phyloP scores from a whole-genome alignment of 176 grass and related monocot species.

The Aegilops speltoides region DNA sequence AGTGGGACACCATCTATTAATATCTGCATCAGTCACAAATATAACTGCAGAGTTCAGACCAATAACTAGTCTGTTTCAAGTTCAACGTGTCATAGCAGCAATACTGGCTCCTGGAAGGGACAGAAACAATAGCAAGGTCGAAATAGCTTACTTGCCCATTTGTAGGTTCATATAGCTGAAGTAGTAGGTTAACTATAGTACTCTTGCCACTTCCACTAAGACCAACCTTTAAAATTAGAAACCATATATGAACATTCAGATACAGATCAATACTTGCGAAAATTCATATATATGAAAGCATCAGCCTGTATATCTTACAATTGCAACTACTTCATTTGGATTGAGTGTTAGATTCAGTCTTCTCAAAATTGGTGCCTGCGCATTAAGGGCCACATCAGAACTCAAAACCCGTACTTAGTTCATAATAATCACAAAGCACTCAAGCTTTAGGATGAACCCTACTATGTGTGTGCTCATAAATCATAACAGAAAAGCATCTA shows the following conservation, averaged over 20 bases:
- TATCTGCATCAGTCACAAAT: slow-evolving; percentile 53
- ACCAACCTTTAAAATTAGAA: slow-evolving; percentile 63
- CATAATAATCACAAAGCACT: slow-evolving; percentile 2
- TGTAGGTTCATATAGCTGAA: slow-evolving; percentile 85
- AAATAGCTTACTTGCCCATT: slow-evolving; percentile 77
- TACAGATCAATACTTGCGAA: neutral
- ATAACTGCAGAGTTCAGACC: neutral
- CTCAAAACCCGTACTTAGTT: neutral
- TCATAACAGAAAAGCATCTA: slow-evolving; percentile 18
- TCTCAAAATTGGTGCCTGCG: slow-evolving; percentile 71
- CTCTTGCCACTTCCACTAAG: slow-evolving; percentile 99
- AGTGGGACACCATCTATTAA: slow-evolving; percentile 78
- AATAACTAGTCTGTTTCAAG: neutral
- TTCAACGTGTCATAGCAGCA: slow-evolving; percentile 4
- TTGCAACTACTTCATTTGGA: slow-evolving; percentile 90
- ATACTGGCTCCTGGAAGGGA: neutral
- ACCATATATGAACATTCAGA: slow-evolving; percentile 7
- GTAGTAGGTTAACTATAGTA: slow-evolving; percentile 89
- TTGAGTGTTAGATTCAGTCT: slow-evolving; percentile 61
- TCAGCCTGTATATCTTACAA: slow-evolving; percentile 60
- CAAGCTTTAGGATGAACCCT: neutral
- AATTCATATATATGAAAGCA: slow-evolving; percentile 24
- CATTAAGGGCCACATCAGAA: slow-evolving; percentile 29
- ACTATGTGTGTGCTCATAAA: neutral
- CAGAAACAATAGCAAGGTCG: neutral